phyloP scores from a whole-genome alignment of 148 eudicot genomes.

The Diospyros lotus region DNA sequence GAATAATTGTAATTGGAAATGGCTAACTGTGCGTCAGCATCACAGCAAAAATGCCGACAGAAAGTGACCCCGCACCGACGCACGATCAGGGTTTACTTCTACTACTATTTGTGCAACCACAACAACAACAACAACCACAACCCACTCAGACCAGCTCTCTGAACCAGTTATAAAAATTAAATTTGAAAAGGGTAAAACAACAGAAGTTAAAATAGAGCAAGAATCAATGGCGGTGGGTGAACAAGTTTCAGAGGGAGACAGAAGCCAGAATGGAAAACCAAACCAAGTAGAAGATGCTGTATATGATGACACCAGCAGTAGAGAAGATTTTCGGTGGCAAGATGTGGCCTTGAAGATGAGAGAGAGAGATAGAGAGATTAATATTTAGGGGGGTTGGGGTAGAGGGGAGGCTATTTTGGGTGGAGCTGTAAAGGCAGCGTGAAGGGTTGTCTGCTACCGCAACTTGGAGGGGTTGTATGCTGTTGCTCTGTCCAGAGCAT shows the following conservation, averaged over 20 bases:
- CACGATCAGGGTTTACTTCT: slow-evolving; percentile 19
- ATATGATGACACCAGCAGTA: not conserved
- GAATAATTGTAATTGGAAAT: slow-evolving; percentile 14
- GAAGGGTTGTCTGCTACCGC: slow-evolving; percentile 28
- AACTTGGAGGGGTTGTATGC: slow-evolving; percentile 26
- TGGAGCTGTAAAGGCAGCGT: no score
- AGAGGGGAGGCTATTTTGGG: not conserved
- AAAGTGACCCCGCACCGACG: slow-evolving; percentile 52
- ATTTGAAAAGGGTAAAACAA: not conserved
- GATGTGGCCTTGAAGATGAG: not conserved
- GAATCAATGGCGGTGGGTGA: not conserved
- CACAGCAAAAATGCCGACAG: slow-evolving; percentile 30
- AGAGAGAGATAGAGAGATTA: not conserved
- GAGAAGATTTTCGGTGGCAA: not conserved
- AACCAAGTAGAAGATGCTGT: not conserved
- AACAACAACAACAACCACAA: not conserved
- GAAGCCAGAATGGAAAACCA: not conserved
- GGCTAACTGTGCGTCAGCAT: not conserved
- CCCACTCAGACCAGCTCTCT: not conserved
- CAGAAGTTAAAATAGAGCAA: not conserved
- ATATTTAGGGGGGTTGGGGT: not conserved
- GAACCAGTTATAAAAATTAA: not conserved
- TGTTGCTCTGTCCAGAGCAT: slow-evolving; percentile 33
- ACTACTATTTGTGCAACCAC: not conserved
- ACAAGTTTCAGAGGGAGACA: not conserved